Percentiles rank a stretch among this genome's conserved stretches.
These are phyloP conservation scores for Olyra latifolia DNA, from an alignment of 176 grass and related monocot genomes.

Conservation along the genomic window DNA sequence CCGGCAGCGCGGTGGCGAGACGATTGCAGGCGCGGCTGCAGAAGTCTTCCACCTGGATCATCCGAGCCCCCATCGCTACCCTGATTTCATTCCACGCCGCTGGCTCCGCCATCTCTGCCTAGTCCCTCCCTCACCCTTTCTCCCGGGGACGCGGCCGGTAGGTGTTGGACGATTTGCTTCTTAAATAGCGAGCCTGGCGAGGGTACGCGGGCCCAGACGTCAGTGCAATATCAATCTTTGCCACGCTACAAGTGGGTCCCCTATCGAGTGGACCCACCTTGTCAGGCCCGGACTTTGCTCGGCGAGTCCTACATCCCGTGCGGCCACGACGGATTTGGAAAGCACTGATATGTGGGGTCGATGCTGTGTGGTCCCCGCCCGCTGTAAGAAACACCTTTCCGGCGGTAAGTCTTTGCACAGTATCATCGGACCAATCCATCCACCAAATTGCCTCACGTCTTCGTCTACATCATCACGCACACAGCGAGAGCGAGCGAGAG, in stretches of 20 bases:
- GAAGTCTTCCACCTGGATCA: no score
- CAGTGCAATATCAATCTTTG: no score
- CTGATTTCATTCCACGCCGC: neutral
- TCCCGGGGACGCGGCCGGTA: no score
- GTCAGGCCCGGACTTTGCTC: neutral
- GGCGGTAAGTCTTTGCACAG: no score
- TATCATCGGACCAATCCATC: no score
- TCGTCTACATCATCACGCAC: neutral
- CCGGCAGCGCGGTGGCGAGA: no score
- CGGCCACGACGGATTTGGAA: neutral
- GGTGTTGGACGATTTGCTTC: no score
- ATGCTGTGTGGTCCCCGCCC: neutral
- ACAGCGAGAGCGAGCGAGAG: neutral
- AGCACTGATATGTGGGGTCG: neutral
- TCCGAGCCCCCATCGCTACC: no score
- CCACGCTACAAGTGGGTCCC: neutral
- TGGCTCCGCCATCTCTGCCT: neutral
- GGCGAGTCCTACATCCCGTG: neutral
- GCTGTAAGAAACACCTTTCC: no score
- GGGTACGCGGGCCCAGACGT: neutral
- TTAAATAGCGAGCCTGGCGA: neutral
- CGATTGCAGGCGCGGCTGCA: no score
- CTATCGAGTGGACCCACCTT: rapidly evolving
- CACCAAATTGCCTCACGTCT: neutral
- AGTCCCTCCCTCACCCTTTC: neutral